Conservation (phyloP, 371 early-diverging fungal species). For the Mortierella sp. region DNA sequence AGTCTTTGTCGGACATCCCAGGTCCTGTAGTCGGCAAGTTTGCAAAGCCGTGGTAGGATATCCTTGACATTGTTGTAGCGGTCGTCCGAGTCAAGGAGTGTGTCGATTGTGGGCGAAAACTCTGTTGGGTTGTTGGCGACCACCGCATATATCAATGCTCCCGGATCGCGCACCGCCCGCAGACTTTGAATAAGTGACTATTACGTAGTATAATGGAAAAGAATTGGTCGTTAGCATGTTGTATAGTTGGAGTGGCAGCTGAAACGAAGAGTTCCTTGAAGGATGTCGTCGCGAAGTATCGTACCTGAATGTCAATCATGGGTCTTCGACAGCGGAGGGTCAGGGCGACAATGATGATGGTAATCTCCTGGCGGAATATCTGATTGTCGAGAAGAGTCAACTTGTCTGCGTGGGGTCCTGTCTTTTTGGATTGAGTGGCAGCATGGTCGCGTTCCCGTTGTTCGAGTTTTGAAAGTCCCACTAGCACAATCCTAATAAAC, state of each 20-base stretch:
- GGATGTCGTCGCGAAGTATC: not conserved
- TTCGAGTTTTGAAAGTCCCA: slow-evolving; percentile 21
- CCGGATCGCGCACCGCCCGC: slow-evolving; percentile 31
- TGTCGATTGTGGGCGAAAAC: slow-evolving; percentile 37
- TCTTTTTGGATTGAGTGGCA: not conserved
- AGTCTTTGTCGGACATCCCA: slow-evolving; percentile 50
- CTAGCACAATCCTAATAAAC: slow-evolving; percentile 29
- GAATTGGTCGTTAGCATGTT: not conserved
- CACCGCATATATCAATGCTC: slow-evolving; percentile 23
- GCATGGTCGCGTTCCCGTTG: slow-evolving; percentile 10
- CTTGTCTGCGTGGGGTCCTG: not conserved
- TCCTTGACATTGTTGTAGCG: slow-evolving; percentile 22
- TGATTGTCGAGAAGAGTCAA: slow-evolving; percentile 29
- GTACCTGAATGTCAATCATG: slow-evolving; percentile 37
- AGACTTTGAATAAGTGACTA: slow-evolving; percentile 28
- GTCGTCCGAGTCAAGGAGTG: slow-evolving; percentile 27
- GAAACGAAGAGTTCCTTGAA: not conserved
- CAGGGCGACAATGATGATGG: slow-evolving; percentile 18
- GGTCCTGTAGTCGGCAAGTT: slow-evolving; percentile 41
- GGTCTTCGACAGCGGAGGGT: slow-evolving; percentile 35
- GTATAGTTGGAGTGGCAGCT: not conserved
- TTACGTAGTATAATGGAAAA: not conserved
- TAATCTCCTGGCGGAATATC: slow-evolving; percentile 38
- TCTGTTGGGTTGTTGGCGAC: slow-evolving; percentile 41
- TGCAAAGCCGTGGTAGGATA: slow-evolving; percentile 39